Evolutionary conservation across 2,329 filamentous ascomycete species (phyloP).

Genomic region (Pseudogymnoascus sp.): DNA sequence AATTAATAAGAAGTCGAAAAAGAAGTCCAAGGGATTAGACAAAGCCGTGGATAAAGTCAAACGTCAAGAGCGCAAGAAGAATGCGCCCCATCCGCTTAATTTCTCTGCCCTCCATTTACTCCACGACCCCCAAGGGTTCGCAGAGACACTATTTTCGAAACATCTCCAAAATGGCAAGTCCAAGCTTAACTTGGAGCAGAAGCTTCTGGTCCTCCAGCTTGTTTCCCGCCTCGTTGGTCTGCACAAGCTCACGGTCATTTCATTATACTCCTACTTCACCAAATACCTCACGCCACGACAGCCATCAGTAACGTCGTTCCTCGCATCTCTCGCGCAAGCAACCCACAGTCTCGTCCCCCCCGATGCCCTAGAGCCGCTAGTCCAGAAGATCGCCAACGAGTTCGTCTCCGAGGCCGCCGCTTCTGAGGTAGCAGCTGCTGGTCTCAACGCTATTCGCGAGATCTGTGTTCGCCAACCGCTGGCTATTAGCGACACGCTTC

Average conservation of each 20-base stretch:
- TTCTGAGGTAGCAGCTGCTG: constrained; percentile 82
- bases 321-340: constrained; percentile 86
- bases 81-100: constrained; percentile 79
- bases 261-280: constrained; percentile 93
- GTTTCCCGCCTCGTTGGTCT: constrained; percentile 86
- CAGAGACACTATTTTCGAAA: constrained; percentile 81
- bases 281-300: constrained; percentile 86
- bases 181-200: constrained; percentile 80
- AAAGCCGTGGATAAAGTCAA: constrained; percentile 78
- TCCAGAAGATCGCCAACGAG: constrained; percentile 96
- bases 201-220: constrained; percentile 80
- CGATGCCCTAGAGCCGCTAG: constrained; percentile 80
- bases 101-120: constrained; percentile 93
- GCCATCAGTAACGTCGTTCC: constrained; percentile 82
- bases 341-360: constrained; percentile 88
- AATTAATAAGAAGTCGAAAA: constrained; percentile 96
- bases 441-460: constrained; percentile 89
- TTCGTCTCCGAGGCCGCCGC: constrained; percentile 94
- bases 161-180: constrained; percentile 83
- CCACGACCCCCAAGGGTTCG: constrained; percentile 90
- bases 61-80: constrained; percentile 79
- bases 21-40: constrained; percentile 71
- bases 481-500: constrained; percentile 92
- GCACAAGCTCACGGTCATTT: constrained; percentile 83
- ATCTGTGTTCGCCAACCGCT: constrained; percentile 87